These are phyloP conservation scores for Scorias spongiosa DNA, from an alignment of 2,329 filamentous ascomycete species.

Conservation along the genomic window DNA sequence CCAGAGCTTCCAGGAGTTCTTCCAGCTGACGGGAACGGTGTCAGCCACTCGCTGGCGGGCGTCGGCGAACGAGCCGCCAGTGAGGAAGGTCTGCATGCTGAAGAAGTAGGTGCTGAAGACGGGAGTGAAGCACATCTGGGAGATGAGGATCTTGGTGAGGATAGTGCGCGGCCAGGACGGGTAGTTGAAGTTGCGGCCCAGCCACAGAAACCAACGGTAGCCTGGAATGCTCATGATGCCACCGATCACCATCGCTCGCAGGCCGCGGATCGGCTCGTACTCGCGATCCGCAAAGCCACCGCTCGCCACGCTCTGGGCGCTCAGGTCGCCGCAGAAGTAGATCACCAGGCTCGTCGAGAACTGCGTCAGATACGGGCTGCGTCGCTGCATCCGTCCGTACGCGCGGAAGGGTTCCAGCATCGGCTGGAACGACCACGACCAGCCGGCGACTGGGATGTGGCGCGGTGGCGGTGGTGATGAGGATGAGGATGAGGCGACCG, in stretches of 20 bases:
- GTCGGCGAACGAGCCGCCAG: slow-evolving; percentile 47
- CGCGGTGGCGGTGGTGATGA: slow-evolving; percentile 1
- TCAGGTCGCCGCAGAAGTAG: slow-evolving; percentile 63
- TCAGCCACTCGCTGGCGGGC: slow-evolving; percentile 55
- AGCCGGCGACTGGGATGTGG: slow-evolving; percentile 28
- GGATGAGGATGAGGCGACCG: neutral
- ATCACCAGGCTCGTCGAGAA: slow-evolving; percentile 60
- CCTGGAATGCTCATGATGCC: slow-evolving; percentile 57
- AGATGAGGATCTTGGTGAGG: slow-evolving; percentile 60
- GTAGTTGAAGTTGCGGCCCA: slow-evolving; percentile 75
- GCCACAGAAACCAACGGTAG: slow-evolving; percentile 72
- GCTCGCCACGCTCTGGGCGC: slow-evolving; percentile 50
- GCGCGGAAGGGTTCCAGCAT: slow-evolving; percentile 30
- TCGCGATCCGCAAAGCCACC: slow-evolving; percentile 17
- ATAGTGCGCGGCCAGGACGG: slow-evolving; percentile 55
- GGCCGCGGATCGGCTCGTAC: slow-evolving; percentile 56
- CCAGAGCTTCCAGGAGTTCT: slow-evolving; percentile 79
- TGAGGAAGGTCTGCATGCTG: slow-evolving; percentile 33
- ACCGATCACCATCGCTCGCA: slow-evolving; percentile 60
- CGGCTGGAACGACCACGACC: slow-evolving; percentile 30
- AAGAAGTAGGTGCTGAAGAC: slow-evolving; percentile 38
- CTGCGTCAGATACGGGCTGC: slow-evolving; percentile 66
- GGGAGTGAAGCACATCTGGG: slow-evolving; percentile 69
- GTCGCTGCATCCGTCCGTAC: slow-evolving; percentile 57
- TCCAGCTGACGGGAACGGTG: slow-evolving; percentile 61